Evolutionary conservation across 2,329 filamentous ascomycete species (phyloP), one percentile per base, ranked within the genome.

Genomic region (Raffaelea ambrosiae): DNA sequence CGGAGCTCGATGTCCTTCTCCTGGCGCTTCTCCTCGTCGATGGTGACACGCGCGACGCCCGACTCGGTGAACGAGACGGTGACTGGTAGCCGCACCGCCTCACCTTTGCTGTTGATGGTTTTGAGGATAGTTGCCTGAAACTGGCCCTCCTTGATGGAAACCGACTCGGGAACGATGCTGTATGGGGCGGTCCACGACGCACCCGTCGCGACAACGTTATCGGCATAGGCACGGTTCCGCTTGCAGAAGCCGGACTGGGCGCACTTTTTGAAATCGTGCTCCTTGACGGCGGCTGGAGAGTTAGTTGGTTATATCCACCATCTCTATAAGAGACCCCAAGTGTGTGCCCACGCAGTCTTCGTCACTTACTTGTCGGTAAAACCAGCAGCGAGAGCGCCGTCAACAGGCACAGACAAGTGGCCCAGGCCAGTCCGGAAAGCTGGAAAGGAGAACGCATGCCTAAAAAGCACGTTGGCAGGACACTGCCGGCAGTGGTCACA

Each of bases 221-320:
- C 90, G 62, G 93, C 93, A 63, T 86, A 90, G 36, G 80, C 86
- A 63, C 93, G 83, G 69, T 97, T 97, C 55, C 93, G 86, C 64
- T 89, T 93, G 70, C 93, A 98, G 72, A 98, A 98, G 59, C 93
- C 93, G 4, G 91, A 93, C 64, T 98, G 91, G 56, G 86, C 72
- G 71, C 93, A 98, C 59, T 86, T 95, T 64, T 97, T 98, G 76
- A 97, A 98, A 65, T 95, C 90, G 59, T 95, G 83, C 63, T 95
- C 86, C 70, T 98, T 98, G 46, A 98, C 93, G 59, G 79, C 75
- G 55, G 79, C 89, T 95, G 56, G 20, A 40, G 10, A 13, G 26
- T 29, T 29, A 7, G 26, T 13, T 9, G 26, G 48, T 36, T 36
- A 41, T 31, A 39, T 14, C 2, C 40, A 47, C n/a, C n/a, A n/a